Base-by-base conservation (phyloP, 768 basidiomycete genomes). In the Amanita muscaria region DNA sequence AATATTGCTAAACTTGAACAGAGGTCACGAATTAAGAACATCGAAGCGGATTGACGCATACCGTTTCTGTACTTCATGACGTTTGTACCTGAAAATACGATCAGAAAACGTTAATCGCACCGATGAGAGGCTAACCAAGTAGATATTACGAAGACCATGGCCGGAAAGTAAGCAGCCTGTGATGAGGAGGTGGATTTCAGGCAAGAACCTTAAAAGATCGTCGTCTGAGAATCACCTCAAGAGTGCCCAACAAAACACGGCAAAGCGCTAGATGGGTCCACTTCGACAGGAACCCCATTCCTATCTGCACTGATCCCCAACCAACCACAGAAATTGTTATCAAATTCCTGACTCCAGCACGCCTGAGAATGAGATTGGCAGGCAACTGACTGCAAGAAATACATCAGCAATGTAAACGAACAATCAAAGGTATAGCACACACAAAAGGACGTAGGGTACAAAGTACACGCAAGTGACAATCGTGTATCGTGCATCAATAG, bases 51-150 rank as follows among this genome's bases (percentile, higher is more conserved):
- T 14, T 22, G 9, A 24, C 2, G n/a, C 31, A 14, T 51, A 69
- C 65, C 70, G 60, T 49, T 61, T 68, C 49, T 72, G 69, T 7
- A 70, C 68, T 58, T 72, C 70, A 46, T 68, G 64, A 19, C 69
- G 67, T 42, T 61, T 67, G 53, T 70, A 72, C 68, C 68, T 70
- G 39, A n/a, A 38, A 33, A 22, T 19, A 29, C 11, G 24, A 31
- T 51, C 14, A 41, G 12, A 40, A 15, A 38, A n/a, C 10, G 18
- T n/a, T n/a, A n/a, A n/a, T n/a, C n/a, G n/a, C n/a, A n/a, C n/a
- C n/a, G n/a, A n/a, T n/a, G n/a, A n/a, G n/a, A 15, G 18, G 38
- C 46, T 9, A 15, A 67, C 72, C 73, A 73, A 25, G 69, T 69
- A 3, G 70, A 66, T 32, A 73, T 67, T 41, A 74, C 60, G 52